Conservation (phyloP, 495 filamentous ascomycete genomes). For the Annulohypoxylon nitens region DNA sequence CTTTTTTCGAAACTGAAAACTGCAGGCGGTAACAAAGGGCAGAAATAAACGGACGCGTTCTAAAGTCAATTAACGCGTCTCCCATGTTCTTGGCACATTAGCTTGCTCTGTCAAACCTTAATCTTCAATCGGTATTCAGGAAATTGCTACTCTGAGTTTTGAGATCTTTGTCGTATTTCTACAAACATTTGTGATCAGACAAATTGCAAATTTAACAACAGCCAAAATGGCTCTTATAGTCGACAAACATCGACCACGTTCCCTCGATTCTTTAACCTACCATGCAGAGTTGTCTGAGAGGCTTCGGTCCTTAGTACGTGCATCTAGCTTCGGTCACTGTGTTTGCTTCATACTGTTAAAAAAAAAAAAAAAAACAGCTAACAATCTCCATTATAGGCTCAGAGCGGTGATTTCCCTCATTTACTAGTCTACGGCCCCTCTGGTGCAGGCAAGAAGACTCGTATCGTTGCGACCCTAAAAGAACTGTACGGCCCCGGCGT, state of each 20-base stretch:
- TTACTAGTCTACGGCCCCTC: conserved; percentile 96
- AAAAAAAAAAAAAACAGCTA: not conserved
- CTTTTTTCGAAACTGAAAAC: conserved; percentile 11
- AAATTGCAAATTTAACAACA: conserved; percentile 3
- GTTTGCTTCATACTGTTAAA: conserved; percentile 1
- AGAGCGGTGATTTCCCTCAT: conserved; percentile 97
- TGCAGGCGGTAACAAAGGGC: conserved; percentile 25
- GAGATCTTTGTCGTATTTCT: not conserved
- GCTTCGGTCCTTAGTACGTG: conserved; percentile 83
- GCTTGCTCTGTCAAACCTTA: conserved; percentile 1
- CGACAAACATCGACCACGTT: conserved; percentile 92
- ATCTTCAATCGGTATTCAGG: not conserved
- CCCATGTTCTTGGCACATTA: conserved; percentile 24
- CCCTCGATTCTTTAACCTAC: conserved; percentile 87
- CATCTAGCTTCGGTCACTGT: conserved; percentile 7
- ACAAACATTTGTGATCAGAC: not conserved
- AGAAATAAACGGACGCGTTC: conserved; percentile 42
- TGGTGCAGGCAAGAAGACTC: conserved; percentile 96
- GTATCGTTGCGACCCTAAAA: conserved; percentile 92
- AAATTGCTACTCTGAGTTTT: not conserved
- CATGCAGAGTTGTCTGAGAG: conserved; percentile 90
- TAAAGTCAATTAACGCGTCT: conserved; percentile 50
- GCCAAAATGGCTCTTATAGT: conserved; percentile 78
- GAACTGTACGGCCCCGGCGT: conserved; percentile 92
- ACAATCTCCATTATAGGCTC: conserved; percentile 70